Base-by-base conservation (phyloP, 2,329 filamentous ascomycete genomes). In the Decorospora gaudefroyi region DNA sequence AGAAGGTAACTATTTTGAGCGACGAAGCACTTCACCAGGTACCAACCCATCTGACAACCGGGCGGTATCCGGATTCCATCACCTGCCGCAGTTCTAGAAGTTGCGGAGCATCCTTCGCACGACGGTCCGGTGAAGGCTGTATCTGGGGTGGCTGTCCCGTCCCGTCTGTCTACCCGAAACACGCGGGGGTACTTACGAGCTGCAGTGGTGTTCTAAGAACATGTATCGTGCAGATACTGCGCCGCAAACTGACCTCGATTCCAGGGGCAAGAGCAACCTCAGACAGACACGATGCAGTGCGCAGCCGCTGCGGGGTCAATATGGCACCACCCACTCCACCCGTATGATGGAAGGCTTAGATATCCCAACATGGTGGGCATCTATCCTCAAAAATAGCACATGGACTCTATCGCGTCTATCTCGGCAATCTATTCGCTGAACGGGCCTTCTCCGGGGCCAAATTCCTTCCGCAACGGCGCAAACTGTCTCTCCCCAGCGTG, bases 121-220 rank as follows among this genome's bases (percentile, higher is more conserved):
- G 13, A 16, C 27, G 18, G 4, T 15, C 36, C 13, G 2, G 36
- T 19, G 1, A 13, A 18, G 25, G 30, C 22, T 18, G 13, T 26
- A 10, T 10, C 17, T 10, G 30, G 32, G n/a, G n/a, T n/a, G n/a
- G n/a, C n/a, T n/a, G n/a, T n/a, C n/a, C n/a, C n/a, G n/a, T n/a
- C 25, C 35, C 6, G 11, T 10, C 6, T 12, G 10, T 30, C n/a
- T 29, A 30, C 11, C n/a, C 9, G 26, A 42, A 37, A 42, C 19
- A 11, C 26, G 19, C 10, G 11, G 32, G 16, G 26, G 16, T 16
- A 13, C 9, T 37, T 26, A 42, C 19, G 15, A 17, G 13, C 32
- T 37, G 40, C 19, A 30, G 16, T n/a, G n/a, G n/a, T 42, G 15
- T 37, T 42, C 15, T 30, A 17, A 23, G 17, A 37, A 21, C 12